Base-by-base conservation (phyloP, 768 basidiomycete genomes). In the Agaricus sinodeliciosus region DNA sequence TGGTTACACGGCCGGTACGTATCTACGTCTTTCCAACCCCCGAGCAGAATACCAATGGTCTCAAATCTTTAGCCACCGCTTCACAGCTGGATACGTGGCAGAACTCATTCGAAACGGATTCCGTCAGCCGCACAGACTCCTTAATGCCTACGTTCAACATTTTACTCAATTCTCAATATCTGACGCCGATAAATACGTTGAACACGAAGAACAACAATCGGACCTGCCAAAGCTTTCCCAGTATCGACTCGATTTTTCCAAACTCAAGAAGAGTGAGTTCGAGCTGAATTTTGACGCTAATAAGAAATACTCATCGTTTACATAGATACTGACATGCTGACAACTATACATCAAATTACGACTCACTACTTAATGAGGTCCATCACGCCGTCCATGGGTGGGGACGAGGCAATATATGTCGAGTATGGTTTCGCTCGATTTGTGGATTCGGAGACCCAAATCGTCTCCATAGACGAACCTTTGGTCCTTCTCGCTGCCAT, bases 341-440 rank as follows among this genome's bases (percentile, higher is more conserved):
- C 61, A 1, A 71, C 67, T 1, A 72, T 74, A 35, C 66, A 71
- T 39, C 67, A 69, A 55, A 51, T 72, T 11, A 71, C 69, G 0
- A 65, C 67, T 0, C 69, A 72, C 42, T 73, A 72, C 54, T 62
- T 73, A 35, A 71, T 76, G 69, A 69, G 72, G n/a, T 69, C 71
- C 7, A 63, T 64, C 34, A 62, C 69, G 1, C 70, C 68, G 3
- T 63, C 66, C n/a, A 67, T 74, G 0, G 72, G 72, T 0, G 61
- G 66, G 43, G 70, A 73, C 48, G 72, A 76, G 53, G 67, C 65
- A 12, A 67, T 58, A 13, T 72, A 69, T 28, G 73, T 77, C 22
- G 69, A 73, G 60, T 71, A 72, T 47, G 75, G 75, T 3, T 76
- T 75, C 36, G 74, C 74, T 11, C 69, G 75, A 4, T 75, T 75